Percentiles rank a stretch among this genome's conserved stretches.
Evolutionary conservation across 257 asterid genomes (phyloP).

Genomic region (Primulina tabacum): DNA sequence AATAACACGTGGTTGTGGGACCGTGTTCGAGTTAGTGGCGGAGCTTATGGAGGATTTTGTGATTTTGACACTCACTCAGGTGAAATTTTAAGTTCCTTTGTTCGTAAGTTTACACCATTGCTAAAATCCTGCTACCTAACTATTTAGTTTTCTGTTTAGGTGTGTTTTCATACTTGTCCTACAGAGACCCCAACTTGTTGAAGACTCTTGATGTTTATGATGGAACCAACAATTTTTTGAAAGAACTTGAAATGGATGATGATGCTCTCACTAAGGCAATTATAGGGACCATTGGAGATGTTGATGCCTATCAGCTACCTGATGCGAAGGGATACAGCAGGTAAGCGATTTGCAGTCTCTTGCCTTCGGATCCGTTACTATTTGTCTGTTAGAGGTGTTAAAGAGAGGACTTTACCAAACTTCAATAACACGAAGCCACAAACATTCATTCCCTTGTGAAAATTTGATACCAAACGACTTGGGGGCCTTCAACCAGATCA

Average conservation of each 20-base stretch:
- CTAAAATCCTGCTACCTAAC: slow-evolving; percentile 18
- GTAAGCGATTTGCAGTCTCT: slow-evolving; percentile 35
- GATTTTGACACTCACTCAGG: slow-evolving; percentile 97
- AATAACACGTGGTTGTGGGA: slow-evolving; percentile 98
- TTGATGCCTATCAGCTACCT: slow-evolving; percentile 91
- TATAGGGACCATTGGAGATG: slow-evolving; percentile 96
- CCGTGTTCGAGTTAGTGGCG: slow-evolving; percentile 98
- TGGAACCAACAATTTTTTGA: slow-evolving; percentile 76
- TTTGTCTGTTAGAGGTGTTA: neutral
- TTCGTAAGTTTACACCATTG: slow-evolving; percentile 8
- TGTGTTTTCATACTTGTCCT: slow-evolving; percentile 85
- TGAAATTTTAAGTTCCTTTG: slow-evolving; percentile 22
- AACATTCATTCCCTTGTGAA: neutral
- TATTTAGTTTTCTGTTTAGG: slow-evolving; percentile 49
- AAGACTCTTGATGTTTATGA: slow-evolving; percentile 90
- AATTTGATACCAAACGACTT: neutral
- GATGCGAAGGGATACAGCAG: slow-evolving; percentile 98
- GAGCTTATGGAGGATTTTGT: slow-evolving; percentile 99
- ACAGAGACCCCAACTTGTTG: slow-evolving; percentile 94
- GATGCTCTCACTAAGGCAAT: slow-evolving; percentile 95
- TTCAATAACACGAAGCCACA: neutral
- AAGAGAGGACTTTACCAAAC: neutral
- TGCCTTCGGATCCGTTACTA: slow-evolving; percentile 2
- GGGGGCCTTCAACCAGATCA: neutral
- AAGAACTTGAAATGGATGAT: slow-evolving; percentile 82